Evolutionary conservation across 768 basidiomycete genomes (phyloP).

Genomic region (Lactifluus pinguis): DNA sequence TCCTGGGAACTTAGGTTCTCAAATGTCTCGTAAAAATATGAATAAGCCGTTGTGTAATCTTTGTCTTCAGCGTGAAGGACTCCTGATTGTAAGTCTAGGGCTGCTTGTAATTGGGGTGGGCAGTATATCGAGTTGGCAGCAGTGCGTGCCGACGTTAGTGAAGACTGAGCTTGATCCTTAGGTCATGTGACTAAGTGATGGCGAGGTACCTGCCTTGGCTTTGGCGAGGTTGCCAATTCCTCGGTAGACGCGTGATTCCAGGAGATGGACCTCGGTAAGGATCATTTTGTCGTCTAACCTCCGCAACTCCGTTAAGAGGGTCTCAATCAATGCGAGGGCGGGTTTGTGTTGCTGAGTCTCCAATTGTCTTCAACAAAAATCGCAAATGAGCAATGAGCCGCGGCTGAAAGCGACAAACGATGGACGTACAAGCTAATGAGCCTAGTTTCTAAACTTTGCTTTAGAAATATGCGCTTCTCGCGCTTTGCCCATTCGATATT

Average conservation of each 20-base stretch:
- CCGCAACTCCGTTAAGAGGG: conserved; percentile 85
- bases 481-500: conserved; percentile 88
- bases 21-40: conserved; percentile 96
- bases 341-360: conserved; percentile 68
- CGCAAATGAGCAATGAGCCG: not conserved
- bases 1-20: conserved; percentile 80
- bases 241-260: conserved; percentile 87
- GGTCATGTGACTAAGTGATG: not conserved
- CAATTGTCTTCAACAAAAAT: conserved; percentile 42
- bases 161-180: conserved; percentile 41
- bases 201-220: conserved; percentile 54
- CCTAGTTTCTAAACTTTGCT: conserved; percentile 87
- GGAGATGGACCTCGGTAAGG: conserved; percentile 89
- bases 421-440: conserved; percentile 60
- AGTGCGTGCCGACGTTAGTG: conserved; percentile 82
- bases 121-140: conserved; percentile 96
- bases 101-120: conserved; percentile 54
- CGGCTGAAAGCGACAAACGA: not conserved
- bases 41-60: conserved; percentile 94
- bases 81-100: conserved; percentile 62
- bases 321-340: conserved; percentile 75
- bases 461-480: conserved; percentile 92
- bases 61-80: conserved; percentile 94
- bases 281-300: conserved; percentile 96
- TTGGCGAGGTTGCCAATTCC: conserved; percentile 85